phyloP scores from a whole-genome alignment of 208 protist genomes.

The Acanthamoeba triangularis region DNA sequence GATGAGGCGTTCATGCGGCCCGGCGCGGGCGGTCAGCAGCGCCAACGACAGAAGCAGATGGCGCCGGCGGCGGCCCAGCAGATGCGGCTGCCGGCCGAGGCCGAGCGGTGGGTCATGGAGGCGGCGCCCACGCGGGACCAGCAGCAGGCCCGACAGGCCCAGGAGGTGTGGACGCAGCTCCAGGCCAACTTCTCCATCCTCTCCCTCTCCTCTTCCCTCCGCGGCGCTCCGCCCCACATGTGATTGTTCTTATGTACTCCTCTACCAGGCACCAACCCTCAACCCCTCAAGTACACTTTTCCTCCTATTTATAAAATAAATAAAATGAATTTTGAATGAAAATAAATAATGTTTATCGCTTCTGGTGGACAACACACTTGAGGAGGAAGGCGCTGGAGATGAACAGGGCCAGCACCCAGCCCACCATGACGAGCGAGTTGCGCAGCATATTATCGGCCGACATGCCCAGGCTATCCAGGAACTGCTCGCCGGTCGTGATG shows the following conservation, averaged over 20 bases:
- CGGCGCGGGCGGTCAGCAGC: not conserved
- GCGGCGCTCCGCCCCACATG: not conserved
- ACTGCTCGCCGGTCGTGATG: conserved; percentile 3
- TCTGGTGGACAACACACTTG: conserved; percentile 41
- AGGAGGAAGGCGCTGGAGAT: conserved; percentile 2
- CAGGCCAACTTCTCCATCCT: conserved; percentile 37
- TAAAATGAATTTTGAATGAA: no score
- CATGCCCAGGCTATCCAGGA: conserved; percentile 8
- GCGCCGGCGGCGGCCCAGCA: not conserved
- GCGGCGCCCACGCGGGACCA: conserved; percentile 26
- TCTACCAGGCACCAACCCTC: no score
- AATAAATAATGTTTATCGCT: not conserved
- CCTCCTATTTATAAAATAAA: no score
- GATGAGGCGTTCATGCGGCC: not conserved
- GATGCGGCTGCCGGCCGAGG: conserved; percentile 34
- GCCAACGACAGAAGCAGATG: not conserved
- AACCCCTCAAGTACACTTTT: no score
- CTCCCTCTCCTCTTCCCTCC: conserved; percentile 27
- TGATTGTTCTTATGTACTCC: no score
- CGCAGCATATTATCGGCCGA: conserved; percentile 22
- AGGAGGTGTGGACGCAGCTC: conserved; percentile 71
- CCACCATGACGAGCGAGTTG: conserved; percentile 52
- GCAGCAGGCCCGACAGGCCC: conserved; percentile 49
- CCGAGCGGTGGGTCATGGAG: conserved; percentile 60
- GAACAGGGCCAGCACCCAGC: not conserved